phyloP scores from a whole-genome alignment of 2,329 filamentous ascomycete genomes.

The Fusarium keratoplasticum region DNA sequence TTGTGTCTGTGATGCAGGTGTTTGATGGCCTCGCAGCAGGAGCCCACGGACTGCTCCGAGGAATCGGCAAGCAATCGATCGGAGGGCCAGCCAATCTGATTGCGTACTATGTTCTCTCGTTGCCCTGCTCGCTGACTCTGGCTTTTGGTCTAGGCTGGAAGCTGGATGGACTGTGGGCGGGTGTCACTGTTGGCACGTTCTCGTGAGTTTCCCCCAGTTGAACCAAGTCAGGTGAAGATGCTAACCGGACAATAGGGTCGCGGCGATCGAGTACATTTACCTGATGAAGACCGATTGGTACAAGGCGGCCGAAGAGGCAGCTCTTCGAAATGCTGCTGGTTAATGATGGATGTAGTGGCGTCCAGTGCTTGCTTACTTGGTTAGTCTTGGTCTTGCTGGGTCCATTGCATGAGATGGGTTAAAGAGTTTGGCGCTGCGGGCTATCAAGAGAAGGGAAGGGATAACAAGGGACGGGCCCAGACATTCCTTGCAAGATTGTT shows the following conservation, averaged over 20 bases:
- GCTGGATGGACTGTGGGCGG: constrained; percentile 83
- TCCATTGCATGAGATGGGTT: not conserved
- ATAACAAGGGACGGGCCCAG: not conserved
- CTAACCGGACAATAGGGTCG: constrained; percentile 55
- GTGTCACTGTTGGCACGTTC: constrained; percentile 78
- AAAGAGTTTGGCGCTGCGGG: not conserved
- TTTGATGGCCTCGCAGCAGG: constrained; percentile 85
- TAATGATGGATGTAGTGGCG: constrained; percentile 43
- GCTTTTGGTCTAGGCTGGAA: constrained; percentile 83
- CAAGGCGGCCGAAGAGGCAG: constrained; percentile 64
- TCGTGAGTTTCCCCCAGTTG: constrained; percentile 57
- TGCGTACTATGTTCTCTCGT: constrained; percentile 86
- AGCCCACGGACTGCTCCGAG: constrained; percentile 86
- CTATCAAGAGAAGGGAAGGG: not conserved
- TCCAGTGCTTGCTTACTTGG: not conserved
- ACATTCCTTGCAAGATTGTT: not conserved
- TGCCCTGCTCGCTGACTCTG: constrained; percentile 84
- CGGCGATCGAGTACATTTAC: constrained; percentile 65
- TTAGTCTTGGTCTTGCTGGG: not conserved
- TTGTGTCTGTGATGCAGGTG: constrained; percentile 90
- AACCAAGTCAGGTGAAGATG: not conserved
- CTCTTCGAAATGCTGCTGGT: constrained; percentile 60
- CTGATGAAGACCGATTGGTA: constrained; percentile 66
- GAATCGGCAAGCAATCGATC: constrained; percentile 88
- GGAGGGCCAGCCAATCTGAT: constrained; percentile 90